phyloP scores from a whole-genome alignment of 768 basidiomycete species.

The Rhodotorula diobovata region DNA sequence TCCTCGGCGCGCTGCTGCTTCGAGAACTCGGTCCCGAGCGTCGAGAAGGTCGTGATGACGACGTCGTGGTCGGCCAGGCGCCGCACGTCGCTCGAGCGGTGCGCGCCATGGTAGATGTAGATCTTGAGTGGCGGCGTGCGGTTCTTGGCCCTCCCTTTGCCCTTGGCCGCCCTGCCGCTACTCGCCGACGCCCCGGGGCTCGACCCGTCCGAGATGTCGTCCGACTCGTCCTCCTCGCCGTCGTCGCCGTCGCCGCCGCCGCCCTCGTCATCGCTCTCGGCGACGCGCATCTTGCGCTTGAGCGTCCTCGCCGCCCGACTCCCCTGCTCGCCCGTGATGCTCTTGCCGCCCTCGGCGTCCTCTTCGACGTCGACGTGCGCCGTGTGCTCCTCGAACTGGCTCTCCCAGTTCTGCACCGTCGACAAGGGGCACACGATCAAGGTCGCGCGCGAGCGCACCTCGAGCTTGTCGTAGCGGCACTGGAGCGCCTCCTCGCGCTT shows the following conservation, averaged over 20 bases:
- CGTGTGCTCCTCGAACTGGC: conserved; percentile 86
- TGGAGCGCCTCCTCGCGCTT: conserved; percentile 54
- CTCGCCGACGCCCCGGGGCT: neutral
- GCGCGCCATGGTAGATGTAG: conserved; percentile 92
- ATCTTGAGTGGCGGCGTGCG: conserved; percentile 49
- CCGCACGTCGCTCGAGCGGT: conserved; percentile 74
- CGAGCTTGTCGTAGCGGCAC: conserved; percentile 67
- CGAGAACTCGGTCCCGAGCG: conserved; percentile 88
- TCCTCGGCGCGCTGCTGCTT: conserved; percentile 71
- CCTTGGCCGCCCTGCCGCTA: neutral
- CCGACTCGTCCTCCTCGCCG: neutral
- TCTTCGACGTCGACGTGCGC: conserved; percentile 12
- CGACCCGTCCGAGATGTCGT: conserved; percentile 1
- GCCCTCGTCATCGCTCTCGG: conserved; percentile 23
- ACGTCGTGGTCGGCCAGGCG: conserved; percentile 91
- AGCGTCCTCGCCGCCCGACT: neutral
- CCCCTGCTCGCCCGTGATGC: conserved; percentile 32
- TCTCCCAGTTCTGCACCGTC: conserved; percentile 98
- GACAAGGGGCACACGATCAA: conserved; percentile 95
- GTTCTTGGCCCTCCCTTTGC: conserved; percentile 42
- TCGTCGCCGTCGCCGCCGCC: neutral
- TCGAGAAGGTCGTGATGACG: conserved; percentile 95
- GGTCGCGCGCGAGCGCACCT: conserved; percentile 78
- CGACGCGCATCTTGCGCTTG: neutral
- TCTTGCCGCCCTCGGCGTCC: conserved; percentile 22